phyloP scores from a whole-genome alignment of 2,329 filamentous ascomycete species.

The Lachnellula subtilissima region DNA sequence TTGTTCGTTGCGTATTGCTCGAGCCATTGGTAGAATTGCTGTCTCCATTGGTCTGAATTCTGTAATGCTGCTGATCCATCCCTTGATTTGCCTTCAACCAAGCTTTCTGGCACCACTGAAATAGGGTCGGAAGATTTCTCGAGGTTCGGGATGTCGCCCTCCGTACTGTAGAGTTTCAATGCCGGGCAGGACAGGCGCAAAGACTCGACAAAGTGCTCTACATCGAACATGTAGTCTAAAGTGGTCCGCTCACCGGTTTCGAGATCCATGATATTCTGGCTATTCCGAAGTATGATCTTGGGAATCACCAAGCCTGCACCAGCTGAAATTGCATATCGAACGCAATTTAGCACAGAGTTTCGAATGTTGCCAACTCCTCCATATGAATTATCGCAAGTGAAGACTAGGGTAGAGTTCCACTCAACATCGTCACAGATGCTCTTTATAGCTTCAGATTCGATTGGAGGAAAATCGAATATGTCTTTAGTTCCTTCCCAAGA shows the following conservation, averaged over 20 bases:
- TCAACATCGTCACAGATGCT: constrained; percentile 19
- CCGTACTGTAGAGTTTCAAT: constrained; percentile 20
- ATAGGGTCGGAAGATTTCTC: constrained; percentile 8
- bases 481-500: constrained; percentile 1
- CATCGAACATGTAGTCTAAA: constrained; percentile 27
- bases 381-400: constrained; percentile 25
- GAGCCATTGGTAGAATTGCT: constrained; percentile 7
- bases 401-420: constrained; percentile 24
- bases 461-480: constrained; percentile 20
- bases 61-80: constrained; percentile 12
- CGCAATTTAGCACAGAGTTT: constrained; percentile 26
- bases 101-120: constrained; percentile 13
- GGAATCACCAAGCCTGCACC: constrained; percentile 22
- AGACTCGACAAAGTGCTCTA: constrained; percentile 22
- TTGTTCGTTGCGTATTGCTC: constrained; percentile 23
- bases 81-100: constrained; percentile 5
- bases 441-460: constrained; percentile 22
- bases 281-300: constrained; percentile 16
- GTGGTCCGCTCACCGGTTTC: constrained; percentile 10
- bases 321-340: constrained; percentile 23
- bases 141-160: constrained; percentile 16
- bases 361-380: constrained; percentile 29
- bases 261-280: constrained; percentile 19
- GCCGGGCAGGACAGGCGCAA: constrained; percentile 26
- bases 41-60: constrained; percentile 3